phyloP scores from a whole-genome alignment of 2,329 filamentous ascomycete genomes.

The Fusarium decemcellulare region DNA sequence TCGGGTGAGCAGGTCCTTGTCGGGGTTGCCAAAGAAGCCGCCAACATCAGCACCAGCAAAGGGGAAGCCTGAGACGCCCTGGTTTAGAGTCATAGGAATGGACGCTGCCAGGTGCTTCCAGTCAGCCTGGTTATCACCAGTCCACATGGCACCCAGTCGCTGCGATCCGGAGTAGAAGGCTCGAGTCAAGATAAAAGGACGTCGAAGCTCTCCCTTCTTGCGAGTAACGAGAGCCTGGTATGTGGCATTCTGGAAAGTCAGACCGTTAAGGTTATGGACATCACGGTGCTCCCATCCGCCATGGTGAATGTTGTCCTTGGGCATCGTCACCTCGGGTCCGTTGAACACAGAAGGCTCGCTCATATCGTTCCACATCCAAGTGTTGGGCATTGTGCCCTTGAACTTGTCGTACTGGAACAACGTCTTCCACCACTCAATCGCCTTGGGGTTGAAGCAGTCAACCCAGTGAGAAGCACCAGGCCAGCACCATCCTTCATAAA shows the following conservation, averaged over 20 bases:
- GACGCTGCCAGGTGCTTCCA: conserved; percentile 94
- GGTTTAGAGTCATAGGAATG: conserved; percentile 93
- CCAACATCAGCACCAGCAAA: conserved; percentile 97
- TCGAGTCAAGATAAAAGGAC: conserved; percentile 93
- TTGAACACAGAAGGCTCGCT: conserved; percentile 99
- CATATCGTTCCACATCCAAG: conserved; percentile 99
- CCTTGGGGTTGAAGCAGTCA: conserved; percentile 94
- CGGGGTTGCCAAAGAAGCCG: conserved; percentile 97
- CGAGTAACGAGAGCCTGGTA: conserved; percentile 87
- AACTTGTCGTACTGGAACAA: conserved; percentile 92
- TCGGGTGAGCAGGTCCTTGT: conserved; percentile 89
- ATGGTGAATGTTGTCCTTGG: conserved; percentile 95
- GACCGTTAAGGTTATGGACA: conserved; percentile 93
- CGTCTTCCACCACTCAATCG: conserved; percentile 89
- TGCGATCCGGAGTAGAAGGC: conserved; percentile 95
- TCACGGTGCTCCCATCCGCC: conserved; percentile 97
- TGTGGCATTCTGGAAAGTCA: conserved; percentile 96
- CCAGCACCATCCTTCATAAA: conserved; percentile 99
- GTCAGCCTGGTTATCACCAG: conserved; percentile 93
- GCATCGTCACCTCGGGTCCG: conserved; percentile 98
- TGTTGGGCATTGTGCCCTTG: conserved; percentile 87
- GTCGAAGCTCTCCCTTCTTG: conserved; percentile 86
- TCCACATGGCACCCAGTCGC: conserved; percentile 96
- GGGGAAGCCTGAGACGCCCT: conserved; percentile 93
- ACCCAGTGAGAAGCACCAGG: conserved; percentile 97